Evolutionary conservation across 257 asterid species (phyloP), one percentile per base, ranked within the genome.

Genomic region (Cynanchum wilfordii): DNA sequence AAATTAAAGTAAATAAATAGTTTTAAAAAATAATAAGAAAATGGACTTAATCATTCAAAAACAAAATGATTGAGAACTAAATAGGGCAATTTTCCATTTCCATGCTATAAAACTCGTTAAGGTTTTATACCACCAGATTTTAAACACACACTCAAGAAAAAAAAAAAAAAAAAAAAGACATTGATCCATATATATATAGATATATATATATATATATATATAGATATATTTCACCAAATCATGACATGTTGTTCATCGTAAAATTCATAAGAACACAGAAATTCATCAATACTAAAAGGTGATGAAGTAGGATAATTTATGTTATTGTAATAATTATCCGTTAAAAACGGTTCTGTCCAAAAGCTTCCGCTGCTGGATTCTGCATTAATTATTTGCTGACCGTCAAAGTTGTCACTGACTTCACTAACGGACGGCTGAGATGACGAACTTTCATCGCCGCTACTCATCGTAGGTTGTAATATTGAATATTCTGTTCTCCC

Each of bases 311-410:
- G 81, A 59, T 63, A 76, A n/a, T 72, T 29, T 10, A 76, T 10
- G 69, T 22, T 36, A 75, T 51, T 76, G 8, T 24, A 71, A 60
- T 70, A 70, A 63, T 71, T 40, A 58, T 76, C 79, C 12, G 65
- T 69, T 20, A 62, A 15, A 10, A 79, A 71, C n/a, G 83, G 64
- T 71, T 79, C 77, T 0, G 83, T 62, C 83, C 77, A 75, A 67
- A 75, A 71, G 25, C 57, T 59, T 15, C 70, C 80, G 3, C 72
- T 17, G 24, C 4, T 12, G 15, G 72, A 19, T 71, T 71, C 77
- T 25, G 33, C 71, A 42, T 42, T 42, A 54, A 63, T 62, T 36
- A 68, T 44, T 55, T 73, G 68, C 0, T 74, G 22, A 19, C 10
- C 13, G 24, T 44, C 66, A 51, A 71, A 25, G 59, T 65, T 45